These are phyloP conservation scores for Arabidopsis thaliana DNA, from an alignment of 345 rosid genomes.

Conservation along the genomic window DNA sequence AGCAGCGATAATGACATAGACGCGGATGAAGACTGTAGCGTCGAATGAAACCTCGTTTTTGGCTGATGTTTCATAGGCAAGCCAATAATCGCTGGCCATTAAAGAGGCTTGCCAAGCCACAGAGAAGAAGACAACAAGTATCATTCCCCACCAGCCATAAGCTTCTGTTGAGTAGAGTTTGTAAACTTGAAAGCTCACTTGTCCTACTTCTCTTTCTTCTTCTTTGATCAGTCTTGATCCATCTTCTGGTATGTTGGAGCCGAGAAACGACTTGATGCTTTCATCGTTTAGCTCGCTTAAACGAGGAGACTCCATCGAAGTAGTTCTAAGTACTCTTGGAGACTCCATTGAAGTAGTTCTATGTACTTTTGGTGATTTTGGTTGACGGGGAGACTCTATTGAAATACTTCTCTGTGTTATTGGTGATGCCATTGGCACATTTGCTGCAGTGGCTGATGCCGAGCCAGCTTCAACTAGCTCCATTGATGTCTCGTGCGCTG, in stretches of 20 bases:
- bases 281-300: slow-evolving; percentile 53
- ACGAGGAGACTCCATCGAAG: slow-evolving; percentile 47
- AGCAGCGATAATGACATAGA: slow-evolving; percentile 69
- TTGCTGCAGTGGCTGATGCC: slow-evolving; percentile 32
- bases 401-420: slow-evolving; percentile 36
- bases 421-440: slow-evolving; percentile 47
- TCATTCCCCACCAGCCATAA: slow-evolving; percentile 95
- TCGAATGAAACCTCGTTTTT: slow-evolving; percentile 56
- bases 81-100: slow-evolving; percentile 96
- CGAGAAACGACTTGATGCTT: slow-evolving; percentile 50
- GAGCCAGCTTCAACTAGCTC: slow-evolving; percentile 73
- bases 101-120: slow-evolving; percentile 76
- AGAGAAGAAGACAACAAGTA: slow-evolving; percentile 63
- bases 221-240: slow-evolving; percentile 83
- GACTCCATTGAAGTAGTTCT: slow-evolving; percentile 43
- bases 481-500: slow-evolving; percentile 90
- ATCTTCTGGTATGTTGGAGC: slow-evolving; percentile 58
- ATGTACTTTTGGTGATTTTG: slow-evolving; percentile 40
- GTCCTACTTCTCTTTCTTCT: slow-evolving; percentile 87
- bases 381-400: slow-evolving; percentile 34
- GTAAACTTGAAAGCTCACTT: slow-evolving; percentile 74
- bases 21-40: slow-evolving; percentile 65
- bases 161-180: slow-evolving; percentile 85
- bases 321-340: slow-evolving; percentile 39
- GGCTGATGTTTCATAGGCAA: slow-evolving; percentile 83